Conservation (phyloP, 129 eudicot species). For the Ambrosia artemisiifolia region DNA sequence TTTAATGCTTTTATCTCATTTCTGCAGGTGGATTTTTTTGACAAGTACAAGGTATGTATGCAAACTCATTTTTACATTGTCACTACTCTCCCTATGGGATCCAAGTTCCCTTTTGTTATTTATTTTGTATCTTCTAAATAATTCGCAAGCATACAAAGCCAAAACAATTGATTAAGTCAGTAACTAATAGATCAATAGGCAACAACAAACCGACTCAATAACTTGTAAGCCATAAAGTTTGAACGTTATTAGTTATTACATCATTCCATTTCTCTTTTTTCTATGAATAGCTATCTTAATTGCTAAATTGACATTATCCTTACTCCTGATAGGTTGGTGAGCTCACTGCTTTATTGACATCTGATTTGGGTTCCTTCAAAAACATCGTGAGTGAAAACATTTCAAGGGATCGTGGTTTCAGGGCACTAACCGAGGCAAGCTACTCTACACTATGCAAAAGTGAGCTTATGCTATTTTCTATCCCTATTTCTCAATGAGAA, state of each 20-base stretch:
- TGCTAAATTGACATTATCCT: slow-evolving; percentile 13
- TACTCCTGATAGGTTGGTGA: slow-evolving; percentile 76
- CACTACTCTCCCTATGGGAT: neutral
- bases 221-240: neutral
- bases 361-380: slow-evolving; percentile 90
- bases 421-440: slow-evolving; percentile 99
- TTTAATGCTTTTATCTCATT: slow-evolving; percentile 20
- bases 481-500: slow-evolving; percentile 31
- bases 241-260: neutral
- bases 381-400: slow-evolving; percentile 82
- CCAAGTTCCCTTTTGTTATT: slow-evolving; percentile 6
- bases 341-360: slow-evolving; percentile 83
- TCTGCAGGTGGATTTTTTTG: slow-evolving; percentile 92
- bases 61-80: neutral
- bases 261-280: neutral
- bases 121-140: neutral
- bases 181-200: neutral
- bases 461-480: slow-evolving; percentile 60
- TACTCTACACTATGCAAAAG: slow-evolving; percentile 82
- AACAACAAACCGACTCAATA: neutral
- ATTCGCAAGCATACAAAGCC: neutral
- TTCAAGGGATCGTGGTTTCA: slow-evolving; percentile 96
- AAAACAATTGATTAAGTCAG: neutral
- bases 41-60: slow-evolving; percentile 77
- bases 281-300: neutral